Evolutionary conservation across 2,329 filamentous ascomycete genomes (phyloP).

Genomic region (Nemania serpens): DNA sequence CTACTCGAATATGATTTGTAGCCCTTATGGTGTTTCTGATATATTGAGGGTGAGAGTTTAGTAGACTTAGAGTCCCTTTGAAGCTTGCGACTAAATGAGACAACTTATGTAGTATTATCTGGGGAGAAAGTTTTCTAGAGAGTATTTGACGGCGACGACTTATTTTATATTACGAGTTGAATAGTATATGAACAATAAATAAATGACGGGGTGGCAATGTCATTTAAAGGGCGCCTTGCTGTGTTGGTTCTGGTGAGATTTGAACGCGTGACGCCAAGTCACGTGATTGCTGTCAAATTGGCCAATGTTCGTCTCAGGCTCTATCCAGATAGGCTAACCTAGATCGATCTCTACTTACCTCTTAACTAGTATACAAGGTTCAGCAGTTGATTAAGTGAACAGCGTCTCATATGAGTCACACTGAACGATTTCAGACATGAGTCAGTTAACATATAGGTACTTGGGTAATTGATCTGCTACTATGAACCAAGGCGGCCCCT

Average conservation of each 20-base stretch:
- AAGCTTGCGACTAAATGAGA: background rate
- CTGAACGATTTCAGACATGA: too few species aligned
- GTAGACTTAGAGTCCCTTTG: background rate
- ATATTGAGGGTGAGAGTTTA: background rate
- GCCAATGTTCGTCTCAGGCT: constrained; percentile 18
- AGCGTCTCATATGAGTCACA: too few species aligned
- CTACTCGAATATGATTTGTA: background rate
- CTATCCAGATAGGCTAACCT: background rate
- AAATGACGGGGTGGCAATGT: constrained; percentile 11
- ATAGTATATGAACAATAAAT: background rate
- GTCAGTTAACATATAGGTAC: too few species aligned
- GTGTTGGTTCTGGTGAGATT: constrained; percentile 5
- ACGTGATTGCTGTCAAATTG: constrained; percentile 31
- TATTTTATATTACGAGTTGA: too few species aligned
- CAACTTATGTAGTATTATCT: background rate
- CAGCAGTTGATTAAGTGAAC: too few species aligned
- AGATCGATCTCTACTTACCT: background rate
- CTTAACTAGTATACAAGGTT: too few species aligned
- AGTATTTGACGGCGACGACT: background rate
- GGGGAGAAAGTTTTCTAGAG: background rate
- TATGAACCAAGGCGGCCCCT: too few species aligned
- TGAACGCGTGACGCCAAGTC: constrained; percentile 31
- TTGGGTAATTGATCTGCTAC: too few species aligned
- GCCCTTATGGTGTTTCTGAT: background rate
- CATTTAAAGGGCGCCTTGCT: constrained; percentile 20